Evolutionary conservation across 139 green algal genomes (phyloP).

Genomic region (Chlamydomonas incerta): DNA sequence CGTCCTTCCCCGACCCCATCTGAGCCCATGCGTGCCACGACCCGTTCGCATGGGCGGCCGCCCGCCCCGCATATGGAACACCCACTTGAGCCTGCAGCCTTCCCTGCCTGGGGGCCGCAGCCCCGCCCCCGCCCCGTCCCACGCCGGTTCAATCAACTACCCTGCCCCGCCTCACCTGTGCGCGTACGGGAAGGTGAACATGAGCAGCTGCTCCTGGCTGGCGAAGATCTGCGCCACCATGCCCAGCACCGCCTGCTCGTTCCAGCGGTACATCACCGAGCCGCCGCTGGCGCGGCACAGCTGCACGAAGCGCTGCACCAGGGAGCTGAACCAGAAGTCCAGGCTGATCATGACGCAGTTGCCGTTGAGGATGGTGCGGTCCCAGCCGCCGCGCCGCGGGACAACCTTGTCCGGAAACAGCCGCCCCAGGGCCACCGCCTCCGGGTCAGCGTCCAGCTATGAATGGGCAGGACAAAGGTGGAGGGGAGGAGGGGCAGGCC

Average conservation of each 20-base stretch:
- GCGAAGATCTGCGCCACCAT: conserved; percentile 48
- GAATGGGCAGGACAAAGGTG: too few species aligned
- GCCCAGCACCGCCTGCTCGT: conserved; percentile 40
- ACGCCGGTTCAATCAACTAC: too few species aligned
- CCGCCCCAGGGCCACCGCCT: not conserved
- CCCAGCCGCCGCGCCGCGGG: not conserved
- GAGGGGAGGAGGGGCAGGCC: too few species aligned
- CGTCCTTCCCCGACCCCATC: too few species aligned
- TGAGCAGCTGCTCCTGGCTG: not conserved
- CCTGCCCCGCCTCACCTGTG: not conserved
- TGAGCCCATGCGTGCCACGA: too few species aligned
- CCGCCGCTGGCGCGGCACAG: conserved; percentile 9
- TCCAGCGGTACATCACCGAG: conserved; percentile 32
- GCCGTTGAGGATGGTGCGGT: conserved; percentile 10
- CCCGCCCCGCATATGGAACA: too few species aligned
- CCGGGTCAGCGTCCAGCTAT: not conserved
- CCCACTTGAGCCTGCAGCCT: too few species aligned
- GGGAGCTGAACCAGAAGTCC: conserved; percentile 2
- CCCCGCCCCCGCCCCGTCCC: too few species aligned
- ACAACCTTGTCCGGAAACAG: not conserved
- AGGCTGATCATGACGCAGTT: conserved; percentile 34
- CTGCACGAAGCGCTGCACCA: conserved; percentile 37
- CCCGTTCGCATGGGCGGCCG: too few species aligned
- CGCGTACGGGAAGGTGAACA: not conserved
- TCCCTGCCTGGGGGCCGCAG: too few species aligned